Base-by-base conservation (phyloP, 2,329 filamentous ascomycete species). In the Pseudogymnoascus sp. region DNA sequence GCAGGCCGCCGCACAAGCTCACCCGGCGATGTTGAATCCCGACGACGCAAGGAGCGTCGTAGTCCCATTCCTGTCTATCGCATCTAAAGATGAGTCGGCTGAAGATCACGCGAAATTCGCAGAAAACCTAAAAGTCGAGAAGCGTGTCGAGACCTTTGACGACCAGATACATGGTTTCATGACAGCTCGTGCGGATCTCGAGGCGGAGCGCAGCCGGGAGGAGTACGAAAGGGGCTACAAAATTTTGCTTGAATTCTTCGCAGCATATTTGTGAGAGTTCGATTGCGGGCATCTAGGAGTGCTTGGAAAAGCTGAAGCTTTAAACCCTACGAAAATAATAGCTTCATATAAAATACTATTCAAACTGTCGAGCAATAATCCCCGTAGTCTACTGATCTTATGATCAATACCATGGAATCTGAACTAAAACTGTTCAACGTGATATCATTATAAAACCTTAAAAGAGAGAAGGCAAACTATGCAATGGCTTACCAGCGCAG, bases 131-230 rank as follows among this genome's bases (percentile, higher is more conserved):
- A 73, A 74, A 36, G 75, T 72, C 16, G 73, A 75, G 6, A 77
- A 78, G n/a, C 69, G 78, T 63, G 76, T 83, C 11, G 79, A 82
- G 68, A 82, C 75, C 1, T 84, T 82, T 66, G 59, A 64, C 0
- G 77, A 72, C 61, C 83, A 82, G 77, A 76, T 77, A 68, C 83
- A 85, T 68, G 83, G 83, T n/a, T 85, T 80, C 80, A 85, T 85
- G 82, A 80, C 80, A 7, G 81, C 82, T 0, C 72, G 82, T 25
- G 76, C 78, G 0, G 74, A 83, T 60, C 69, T 84, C 7, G 73
- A 77, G 9, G 73, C 80, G 28, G 73, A 77, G 64, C 76, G 75
- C 43, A 79, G 78, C 59, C 73, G 74, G 68, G 75, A 72, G 59
- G 79, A 82, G 70, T 84, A 77, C 68, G 75, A 78, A 69, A 73